phyloP scores from a whole-genome alignment of 2,329 filamentous ascomycete genomes.

The Catunica adiposa region DNA sequence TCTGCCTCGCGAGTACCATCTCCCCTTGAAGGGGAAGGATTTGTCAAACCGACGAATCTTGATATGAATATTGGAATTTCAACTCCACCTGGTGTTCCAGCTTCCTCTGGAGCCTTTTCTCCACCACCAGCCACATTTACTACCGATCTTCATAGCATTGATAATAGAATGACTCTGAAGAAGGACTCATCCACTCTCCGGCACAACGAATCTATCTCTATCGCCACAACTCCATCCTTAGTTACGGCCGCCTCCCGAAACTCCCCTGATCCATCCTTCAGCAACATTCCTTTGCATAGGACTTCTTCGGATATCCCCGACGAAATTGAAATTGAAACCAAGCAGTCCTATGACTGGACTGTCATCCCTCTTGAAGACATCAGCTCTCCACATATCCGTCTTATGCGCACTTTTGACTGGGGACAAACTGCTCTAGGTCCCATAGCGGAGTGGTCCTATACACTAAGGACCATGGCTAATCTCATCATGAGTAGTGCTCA shows the following conservation, averaged over 20 bases:
- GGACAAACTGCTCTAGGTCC: conserved; percentile 54
- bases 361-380: conserved; percentile 45
- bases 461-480: conserved; percentile 64
- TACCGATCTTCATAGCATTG: neutral
- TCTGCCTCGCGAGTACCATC: too few species aligned
- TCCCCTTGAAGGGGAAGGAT: too few species aligned
- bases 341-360: conserved; percentile 57
- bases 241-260: too few species aligned
- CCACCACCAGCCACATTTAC: neutral
- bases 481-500: conserved; percentile 66
- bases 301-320: neutral
- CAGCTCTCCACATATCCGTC: conserved; percentile 54
- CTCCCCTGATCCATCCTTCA: neutral
- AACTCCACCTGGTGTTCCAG: neutral
- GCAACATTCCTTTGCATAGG: neutral
- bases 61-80: neutral
- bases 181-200: conserved; percentile 42
- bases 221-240: neutral
- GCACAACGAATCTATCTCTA: neutral
- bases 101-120: neutral
- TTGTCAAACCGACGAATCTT: too few species aligned
- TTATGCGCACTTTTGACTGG: conserved; percentile 60
- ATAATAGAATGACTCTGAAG: neutral
- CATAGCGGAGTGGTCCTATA: conserved; percentile 55
- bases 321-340: neutral